Base-by-base conservation (phyloP, 2,329 filamentous ascomycete genomes). In the Huntiella abstrusa region DNA sequence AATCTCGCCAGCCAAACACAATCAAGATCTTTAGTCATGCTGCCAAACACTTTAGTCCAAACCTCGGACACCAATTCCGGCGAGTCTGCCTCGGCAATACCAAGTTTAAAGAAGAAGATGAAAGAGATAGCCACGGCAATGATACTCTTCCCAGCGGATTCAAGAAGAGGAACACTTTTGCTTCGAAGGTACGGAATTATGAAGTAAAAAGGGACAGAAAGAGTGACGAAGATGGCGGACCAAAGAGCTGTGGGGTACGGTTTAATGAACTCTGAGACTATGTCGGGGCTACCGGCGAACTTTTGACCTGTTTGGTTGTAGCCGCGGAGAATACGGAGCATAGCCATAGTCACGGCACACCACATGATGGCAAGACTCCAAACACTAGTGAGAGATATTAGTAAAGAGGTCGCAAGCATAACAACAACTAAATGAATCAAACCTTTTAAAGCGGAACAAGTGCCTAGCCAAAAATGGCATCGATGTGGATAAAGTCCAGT, bases 241-340 rank as follows among this genome's bases (percentile, higher is more conserved):
- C 91, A 98, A 3, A 98, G 71, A 0, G 82, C 56, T 22, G 66
- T 59, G 2, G 77, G 76, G 48, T 83, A 71, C 0, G 70, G 64
- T 12, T 70, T 64, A 46, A 93, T 66, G 56, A 84, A 80, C 4
- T 61, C 66, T 49, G 80, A 83, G 51, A 83, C 82, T 40, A 96
- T 83, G 56, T 96, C 91, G 19, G 85, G 76, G 35, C 80, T 81
- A n/a, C 87, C 87, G 1, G 91, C 81, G 55, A 85, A 87, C 60
- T 98, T 98, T 58, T 96, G 88, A 4, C 91, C 91, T 0, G 91
- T 96, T 60, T 96, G 91, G 57, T 96, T 96, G 88, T 88, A 98
- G 47, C 80, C 73, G 38, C 84, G 68, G 34, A 77, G 64, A 2
- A 93, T 55, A 33, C 87, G 73, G 45, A 83, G 71, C 5, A 74